Percentiles rank a stretch among this genome's conserved stretches.
phyloP scores from a whole-genome alignment of 164 flowering plant genomes.

The Dillenia turbinata region DNA sequence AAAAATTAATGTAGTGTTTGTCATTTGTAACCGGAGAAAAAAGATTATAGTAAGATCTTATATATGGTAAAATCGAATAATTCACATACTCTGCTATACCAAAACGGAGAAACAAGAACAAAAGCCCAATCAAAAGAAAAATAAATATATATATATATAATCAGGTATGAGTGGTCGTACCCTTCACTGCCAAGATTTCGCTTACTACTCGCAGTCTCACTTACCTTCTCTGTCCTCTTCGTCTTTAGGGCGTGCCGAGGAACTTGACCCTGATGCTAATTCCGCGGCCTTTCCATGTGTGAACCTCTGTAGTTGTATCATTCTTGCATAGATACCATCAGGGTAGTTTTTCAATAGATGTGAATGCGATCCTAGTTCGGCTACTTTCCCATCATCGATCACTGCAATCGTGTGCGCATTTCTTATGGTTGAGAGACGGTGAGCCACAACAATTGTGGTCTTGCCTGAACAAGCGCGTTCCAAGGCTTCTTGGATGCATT shows the following conservation, averaged over 20 bases:
- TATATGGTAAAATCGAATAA: constrained; percentile 4
- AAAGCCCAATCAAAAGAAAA: no score
- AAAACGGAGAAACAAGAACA: no score
- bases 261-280: constrained; percentile 46
- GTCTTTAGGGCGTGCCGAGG: constrained; percentile 34
- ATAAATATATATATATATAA: no score
- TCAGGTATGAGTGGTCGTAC: no score
- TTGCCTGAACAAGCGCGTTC: constrained; percentile 73
- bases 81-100: no score
- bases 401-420: constrained; percentile 89
- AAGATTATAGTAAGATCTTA: not conserved
- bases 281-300: constrained; percentile 56
- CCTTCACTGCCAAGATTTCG: no score
- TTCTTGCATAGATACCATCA: constrained; percentile 83
- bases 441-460: constrained; percentile 88
- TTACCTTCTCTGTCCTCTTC: constrained; percentile 31
- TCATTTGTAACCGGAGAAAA: no score
- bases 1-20: no score
- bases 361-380: constrained; percentile 90
- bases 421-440: constrained; percentile 79
- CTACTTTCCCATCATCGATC: constrained; percentile 92
- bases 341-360: constrained; percentile 77
- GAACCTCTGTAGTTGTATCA: constrained; percentile 90
- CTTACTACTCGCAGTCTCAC: not conserved
- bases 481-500: constrained; percentile 78